Conservation (phyloP, 176 grass and related monocot species). For the Pharus latifolius region DNA sequence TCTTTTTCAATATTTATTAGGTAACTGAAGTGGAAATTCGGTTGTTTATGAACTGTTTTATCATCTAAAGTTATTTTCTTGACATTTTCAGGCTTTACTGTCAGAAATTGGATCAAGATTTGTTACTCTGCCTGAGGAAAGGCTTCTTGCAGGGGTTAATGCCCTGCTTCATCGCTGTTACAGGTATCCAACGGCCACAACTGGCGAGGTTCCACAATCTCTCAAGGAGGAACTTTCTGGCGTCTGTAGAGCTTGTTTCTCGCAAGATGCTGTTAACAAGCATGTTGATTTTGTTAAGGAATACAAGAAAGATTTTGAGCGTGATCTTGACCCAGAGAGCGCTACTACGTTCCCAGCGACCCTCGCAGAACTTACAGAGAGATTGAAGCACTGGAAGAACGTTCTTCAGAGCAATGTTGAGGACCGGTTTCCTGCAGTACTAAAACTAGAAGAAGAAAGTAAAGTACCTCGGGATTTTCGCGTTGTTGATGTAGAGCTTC, state of each 20-base stretch:
- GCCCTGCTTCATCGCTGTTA: constrained; percentile 97
- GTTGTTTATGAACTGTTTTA: not conserved
- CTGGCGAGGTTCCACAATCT: constrained; percentile 90
- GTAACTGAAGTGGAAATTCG: not conserved
- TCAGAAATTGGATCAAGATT: constrained; percentile 99
- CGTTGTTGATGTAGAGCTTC: constrained; percentile 94
- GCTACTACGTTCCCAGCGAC: constrained; percentile 90
- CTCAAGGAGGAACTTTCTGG: constrained; percentile 95
- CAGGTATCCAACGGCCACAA: constrained; percentile 98
- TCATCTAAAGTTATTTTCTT: constrained; percentile 24
- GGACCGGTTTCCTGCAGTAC: constrained; percentile 86
- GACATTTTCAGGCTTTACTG: constrained; percentile 65
- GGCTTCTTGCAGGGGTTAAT: constrained; percentile 95
- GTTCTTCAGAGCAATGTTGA: constrained; percentile 98
- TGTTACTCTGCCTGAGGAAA: constrained; percentile 95
- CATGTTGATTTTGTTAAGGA: constrained; percentile 99
- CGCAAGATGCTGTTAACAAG: constrained; percentile 96
- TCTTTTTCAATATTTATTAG: too few relatives aligned
- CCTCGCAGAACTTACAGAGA: constrained; percentile 78
- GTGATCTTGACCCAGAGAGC: constrained; percentile 92
- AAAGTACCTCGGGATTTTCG: constrained; percentile 89
- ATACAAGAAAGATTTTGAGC: constrained; percentile 97
- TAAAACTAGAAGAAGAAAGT: constrained; percentile 99
- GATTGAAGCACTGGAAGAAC: constrained; percentile 99
- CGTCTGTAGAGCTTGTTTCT: constrained; percentile 97